Base-by-base conservation (phyloP, 345 rosid species). In the Salix suchowensis region DNA sequence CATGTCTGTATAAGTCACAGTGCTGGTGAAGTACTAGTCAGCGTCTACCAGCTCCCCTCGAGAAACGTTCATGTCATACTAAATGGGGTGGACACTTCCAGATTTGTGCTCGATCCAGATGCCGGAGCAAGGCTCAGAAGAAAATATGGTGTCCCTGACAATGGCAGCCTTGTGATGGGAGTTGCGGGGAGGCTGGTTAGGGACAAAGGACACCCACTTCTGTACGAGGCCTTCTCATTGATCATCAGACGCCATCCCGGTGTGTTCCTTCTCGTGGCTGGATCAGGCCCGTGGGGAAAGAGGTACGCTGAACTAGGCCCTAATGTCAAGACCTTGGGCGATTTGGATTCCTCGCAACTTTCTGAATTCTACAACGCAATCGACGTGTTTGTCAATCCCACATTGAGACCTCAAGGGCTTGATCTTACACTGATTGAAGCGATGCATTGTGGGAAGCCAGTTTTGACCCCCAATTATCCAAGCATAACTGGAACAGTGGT, bases 201-300 rank as follows among this genome's bases (percentile, higher is more conserved):
- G 71, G 96, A 91, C 79, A 90, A 91, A 74, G 97, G 97, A 21
- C 98, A 90, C 74, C 92, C 91, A 1, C 85, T 91, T 52, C 84
- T 90, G 11, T 75, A 85, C 1, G 87, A 91, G 82, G 91, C 92
- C 24, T 85, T 93, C 48, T 83, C 88, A 2, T 48, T 71, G 74
- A 77, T 91, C 65, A 55, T 64, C 8, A 81, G 77, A 77, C 71
- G 42, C 6, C 73, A 87, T 72, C 88, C 89, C 0, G 80, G 80
- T 42, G 86, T 88, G 2, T 85, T 65, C 46, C 76, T 89, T 4
- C 81, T 93, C 10, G 94, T 93, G 8, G 92, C 91, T 23, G 98
- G 93, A 13, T 84, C 92, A 32, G 98, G 97, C 50, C 97, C 92
- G 19, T 89, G 97, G 94, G 90, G 85, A 0, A 82, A 79, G 78